Base-by-base conservation (phyloP, 2,329 filamentous ascomycete genomes). In the Xylariaceae sp. region DNA sequence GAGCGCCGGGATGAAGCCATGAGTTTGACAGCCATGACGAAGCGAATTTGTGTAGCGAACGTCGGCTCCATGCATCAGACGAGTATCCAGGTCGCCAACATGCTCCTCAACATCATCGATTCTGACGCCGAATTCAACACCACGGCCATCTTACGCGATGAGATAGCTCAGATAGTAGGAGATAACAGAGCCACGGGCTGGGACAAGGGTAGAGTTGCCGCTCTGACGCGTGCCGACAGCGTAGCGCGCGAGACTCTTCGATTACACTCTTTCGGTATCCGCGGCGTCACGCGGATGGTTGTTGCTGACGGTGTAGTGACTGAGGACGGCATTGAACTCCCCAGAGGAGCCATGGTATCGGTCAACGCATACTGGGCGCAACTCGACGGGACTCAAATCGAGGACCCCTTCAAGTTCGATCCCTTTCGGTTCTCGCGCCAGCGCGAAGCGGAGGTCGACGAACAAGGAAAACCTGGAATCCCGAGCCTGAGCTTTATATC, bases 241-340 rank as follows among this genome's bases (percentile, higher is more conserved):
- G 66, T 67, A 0, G 59, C 67, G 2, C 67, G 74, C 11, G 74
- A 77, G 57, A 73, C 73, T 2, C 59, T 75, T 18, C 66, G 74
- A 2, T 42, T 69, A 3, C 48, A 71, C 19, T 60, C 67, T 0
- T 65, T 68, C 14, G 61, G 61, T 1, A 54, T 55, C 2, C 65
- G 65, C 22, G 53, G 60, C 6, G 47, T 61, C 2, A 58, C 63
- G 48, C 68, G 66, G 5, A 61, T 60, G 47, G 44, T 58, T 1
- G 59, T 69, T 36, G 54, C 60, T 47, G 56, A 57, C 10, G 62
- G 58, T 18, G 39, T 70, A 19, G 58, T 53, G 27, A 71, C 67
- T 0, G 58, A 64, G 10, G 65, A 68, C 10, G 68, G 67, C 1
- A 43, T 62, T 19, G 35, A 53, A 14, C 55, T 71, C 2, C 67